Evolutionary conservation across 2,329 filamentous ascomycete species (phyloP).

Genomic region (Clonostachys solani): DNA sequence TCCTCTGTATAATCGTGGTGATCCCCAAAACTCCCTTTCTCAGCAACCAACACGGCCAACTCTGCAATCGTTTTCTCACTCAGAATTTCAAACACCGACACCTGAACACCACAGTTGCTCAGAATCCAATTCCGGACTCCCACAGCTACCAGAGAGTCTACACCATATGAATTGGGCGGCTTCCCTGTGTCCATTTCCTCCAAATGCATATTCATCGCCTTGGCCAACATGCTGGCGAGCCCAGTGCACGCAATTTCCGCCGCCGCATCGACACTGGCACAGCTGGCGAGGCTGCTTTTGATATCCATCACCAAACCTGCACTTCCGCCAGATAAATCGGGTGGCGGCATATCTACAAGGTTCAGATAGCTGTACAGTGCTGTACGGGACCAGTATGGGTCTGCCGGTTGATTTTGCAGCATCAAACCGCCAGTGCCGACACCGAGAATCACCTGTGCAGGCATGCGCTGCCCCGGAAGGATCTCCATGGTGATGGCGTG

Average conservation of each 20-base stretch:
- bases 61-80: conserved; percentile 33
- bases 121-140: conserved; percentile 46
- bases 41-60: conserved; percentile 27
- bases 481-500: conserved; percentile 36
- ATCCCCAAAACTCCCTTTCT: conserved; percentile 19
- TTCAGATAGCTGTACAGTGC: conserved; percentile 44
- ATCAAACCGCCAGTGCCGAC: conserved; percentile 51
- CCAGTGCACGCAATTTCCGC: conserved; percentile 26
- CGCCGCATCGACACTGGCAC: conserved; percentile 18
- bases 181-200: conserved; percentile 37
- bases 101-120: conserved; percentile 33
- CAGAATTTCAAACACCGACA: conserved; percentile 46
- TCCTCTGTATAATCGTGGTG: background rate
- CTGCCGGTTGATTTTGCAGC: conserved; percentile 43
- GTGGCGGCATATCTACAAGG: conserved; percentile 36
- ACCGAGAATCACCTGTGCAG: conserved; percentile 44
- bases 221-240: conserved; percentile 32
- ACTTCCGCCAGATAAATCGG: conserved; percentile 13
- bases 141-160: conserved; percentile 50
- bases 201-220: conserved; percentile 37
- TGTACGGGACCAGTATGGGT: conserved; percentile 50
- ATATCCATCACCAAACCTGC: conserved; percentile 12
- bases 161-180: conserved; percentile 39
- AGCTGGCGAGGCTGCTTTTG: conserved; percentile 23
- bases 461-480: conserved; percentile 19